Percentiles rank a stretch among this genome's conserved stretches.
Evolutionary conservation across 805 yeast species (phyloP).

Genomic region (Gaillardinia entomophila): DNA sequence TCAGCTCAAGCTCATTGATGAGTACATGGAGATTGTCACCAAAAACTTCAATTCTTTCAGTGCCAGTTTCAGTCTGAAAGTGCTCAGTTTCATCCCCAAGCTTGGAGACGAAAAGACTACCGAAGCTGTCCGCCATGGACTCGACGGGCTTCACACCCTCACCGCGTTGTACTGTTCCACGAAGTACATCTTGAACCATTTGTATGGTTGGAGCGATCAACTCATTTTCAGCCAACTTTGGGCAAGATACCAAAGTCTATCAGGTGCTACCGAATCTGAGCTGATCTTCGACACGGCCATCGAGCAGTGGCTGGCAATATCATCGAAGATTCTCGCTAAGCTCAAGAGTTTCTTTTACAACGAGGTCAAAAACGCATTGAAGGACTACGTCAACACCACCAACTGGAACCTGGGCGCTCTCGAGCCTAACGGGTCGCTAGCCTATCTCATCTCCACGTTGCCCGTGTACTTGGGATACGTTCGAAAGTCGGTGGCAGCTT

Average conservation of each 20-base stretch:
- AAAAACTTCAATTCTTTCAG: slow-evolving; percentile 39
- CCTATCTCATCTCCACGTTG: slow-evolving; percentile 15
- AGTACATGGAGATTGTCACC: slow-evolving; percentile 31
- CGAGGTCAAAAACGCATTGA: slow-evolving; percentile 25
- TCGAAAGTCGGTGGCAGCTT: slow-evolving; percentile 14
- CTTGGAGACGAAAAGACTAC: slow-evolving; percentile 20
- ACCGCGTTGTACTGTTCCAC: slow-evolving; percentile 31
- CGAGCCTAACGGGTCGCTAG: slow-evolving; percentile 17
- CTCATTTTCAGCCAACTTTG: slow-evolving; percentile 36
- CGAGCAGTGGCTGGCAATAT: slow-evolving; percentile 16
- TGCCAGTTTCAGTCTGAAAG: slow-evolving; percentile 27
- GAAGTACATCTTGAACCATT: slow-evolving; percentile 18
- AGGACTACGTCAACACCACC: slow-evolving; percentile 31
- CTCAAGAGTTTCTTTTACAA: slow-evolving; percentile 26
- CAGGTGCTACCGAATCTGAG: slow-evolving; percentile 10
- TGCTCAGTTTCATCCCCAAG: slow-evolving; percentile 28
- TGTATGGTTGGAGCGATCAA: slow-evolving; percentile 35
- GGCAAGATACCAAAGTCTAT: slow-evolving; percentile 21
- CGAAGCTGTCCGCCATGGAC: slow-evolving; percentile 9
- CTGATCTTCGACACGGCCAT: slow-evolving; percentile 24
- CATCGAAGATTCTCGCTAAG: slow-evolving; percentile 12
- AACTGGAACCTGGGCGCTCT: slow-evolving; percentile 22
- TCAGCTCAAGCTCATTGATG: slow-evolving; percentile 52
- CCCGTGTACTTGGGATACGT: slow-evolving; percentile 22
- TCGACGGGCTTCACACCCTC: slow-evolving; percentile 22